Conservation (phyloP, 2,329 filamentous ascomycete genomes). For the Aspergillus ochraceus region DNA sequence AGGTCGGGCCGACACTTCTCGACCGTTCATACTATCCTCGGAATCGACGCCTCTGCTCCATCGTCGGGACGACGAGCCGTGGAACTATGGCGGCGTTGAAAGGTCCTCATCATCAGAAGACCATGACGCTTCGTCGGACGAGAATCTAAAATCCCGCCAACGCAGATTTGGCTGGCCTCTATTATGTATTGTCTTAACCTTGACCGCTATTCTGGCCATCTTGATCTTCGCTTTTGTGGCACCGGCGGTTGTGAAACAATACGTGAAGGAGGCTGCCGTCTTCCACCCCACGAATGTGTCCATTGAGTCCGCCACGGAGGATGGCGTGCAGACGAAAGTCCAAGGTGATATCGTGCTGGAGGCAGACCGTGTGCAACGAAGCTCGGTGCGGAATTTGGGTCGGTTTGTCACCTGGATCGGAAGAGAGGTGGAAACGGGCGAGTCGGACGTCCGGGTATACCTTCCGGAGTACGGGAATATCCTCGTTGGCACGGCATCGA, state of each 20-base stretch:
- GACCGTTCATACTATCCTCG: conserved; percentile 7
- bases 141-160: conserved; percentile 19
- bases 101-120: conserved; percentile 24
- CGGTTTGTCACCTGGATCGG: conserved; percentile 78
- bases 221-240: conserved; percentile 78
- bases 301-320: conserved; percentile 77
- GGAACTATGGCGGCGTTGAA: conserved; percentile 33
- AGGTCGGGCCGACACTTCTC: not conserved
- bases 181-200: conserved; percentile 66
- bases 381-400: conserved; percentile 72
- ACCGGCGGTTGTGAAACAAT: conserved; percentile 77
- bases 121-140: conserved; percentile 17
- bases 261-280: conserved; percentile 78
- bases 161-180: conserved; percentile 67
- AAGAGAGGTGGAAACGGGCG: conserved; percentile 69
- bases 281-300: conserved; percentile 82
- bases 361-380: conserved; percentile 69
- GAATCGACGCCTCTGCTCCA: conserved; percentile 17
- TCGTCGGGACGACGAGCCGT: conserved; percentile 33
- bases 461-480: conserved; percentile 80
- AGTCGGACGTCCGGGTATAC: conserved; percentile 72
- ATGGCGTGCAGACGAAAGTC: conserved; percentile 76
- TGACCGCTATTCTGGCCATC: conserved; percentile 62
- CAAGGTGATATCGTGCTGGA: conserved; percentile 82
- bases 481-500: conserved; percentile 71